Evolutionary conservation across 225 moss, liverwort and hornwort species (phyloP).

Genomic region (Polytrichum commune): DNA sequence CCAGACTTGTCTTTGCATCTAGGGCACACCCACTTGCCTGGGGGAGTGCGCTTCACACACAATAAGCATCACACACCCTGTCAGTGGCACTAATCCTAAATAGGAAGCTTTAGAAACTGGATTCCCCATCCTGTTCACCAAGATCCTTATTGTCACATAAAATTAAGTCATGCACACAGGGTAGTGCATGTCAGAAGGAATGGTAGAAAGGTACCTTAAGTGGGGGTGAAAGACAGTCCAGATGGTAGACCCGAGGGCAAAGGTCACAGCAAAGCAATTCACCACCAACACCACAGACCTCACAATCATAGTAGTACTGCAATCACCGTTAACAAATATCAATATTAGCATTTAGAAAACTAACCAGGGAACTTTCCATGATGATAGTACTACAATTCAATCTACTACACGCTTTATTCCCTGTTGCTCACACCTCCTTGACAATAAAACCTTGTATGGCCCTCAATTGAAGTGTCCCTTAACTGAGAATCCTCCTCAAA

Average conservation of each 20-base stretch:
- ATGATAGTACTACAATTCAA: too few relatives aligned
- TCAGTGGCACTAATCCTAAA: background rate
- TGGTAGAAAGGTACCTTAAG: slow-evolving; percentile 70
- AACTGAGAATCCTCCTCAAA: too few relatives aligned
- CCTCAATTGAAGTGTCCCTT: too few relatives aligned
- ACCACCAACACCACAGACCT: slow-evolving; percentile 91
- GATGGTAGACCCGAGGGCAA: slow-evolving; percentile 95
- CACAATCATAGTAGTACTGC: slow-evolving; percentile 98
- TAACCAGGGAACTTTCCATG: too few relatives aligned
- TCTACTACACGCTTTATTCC: too few relatives aligned
- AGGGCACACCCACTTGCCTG: slow-evolving; percentile 97
- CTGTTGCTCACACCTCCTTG: too few relatives aligned
- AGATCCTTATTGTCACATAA: too few relatives aligned
- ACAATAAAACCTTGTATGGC: too few relatives aligned
- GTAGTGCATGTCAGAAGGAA: slow-evolving; percentile 7
- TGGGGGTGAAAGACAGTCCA: slow-evolving; percentile 86
- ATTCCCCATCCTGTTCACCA: too few relatives aligned
- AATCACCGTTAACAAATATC: background rate
- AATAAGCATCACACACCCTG: slow-evolving; percentile 4
- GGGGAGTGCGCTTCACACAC: slow-evolving; percentile 76
- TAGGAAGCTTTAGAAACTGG: background rate
- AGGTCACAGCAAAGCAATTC: slow-evolving; percentile 91
- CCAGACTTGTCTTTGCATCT: slow-evolving; percentile 66
- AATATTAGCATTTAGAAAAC: background rate
- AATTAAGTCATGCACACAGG: background rate